Evolutionary conservation across 78 protist species (phyloP).

Genomic region (Chrysochromulina parva): DNA sequence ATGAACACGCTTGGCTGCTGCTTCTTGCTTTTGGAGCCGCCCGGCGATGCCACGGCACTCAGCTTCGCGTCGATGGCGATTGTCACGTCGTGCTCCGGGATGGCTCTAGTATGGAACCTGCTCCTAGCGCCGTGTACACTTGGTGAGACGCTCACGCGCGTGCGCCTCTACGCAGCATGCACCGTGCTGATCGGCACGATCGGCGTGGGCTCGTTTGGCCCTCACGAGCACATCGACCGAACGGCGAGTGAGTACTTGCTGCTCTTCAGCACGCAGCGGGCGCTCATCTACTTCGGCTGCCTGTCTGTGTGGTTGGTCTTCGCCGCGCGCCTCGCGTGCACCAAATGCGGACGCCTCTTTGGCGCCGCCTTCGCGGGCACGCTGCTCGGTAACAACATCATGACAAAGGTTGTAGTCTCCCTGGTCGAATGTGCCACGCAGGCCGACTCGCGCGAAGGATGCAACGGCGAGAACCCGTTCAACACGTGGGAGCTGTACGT

Average conservation of each 20-base stretch:
- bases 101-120: slow-evolving; percentile 1
- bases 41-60: neutral
- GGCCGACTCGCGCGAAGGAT: neutral
- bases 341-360: neutral
- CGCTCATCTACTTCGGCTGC: neutral
- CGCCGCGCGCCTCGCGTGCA: neutral
- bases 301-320: neutral
- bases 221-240: neutral
- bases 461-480: neutral
- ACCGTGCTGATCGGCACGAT: neutral
- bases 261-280: neutral
- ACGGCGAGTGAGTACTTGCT: neutral
- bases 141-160: neutral
- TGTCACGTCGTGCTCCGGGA: neutral
- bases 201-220: neutral
- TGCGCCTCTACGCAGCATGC: neutral
- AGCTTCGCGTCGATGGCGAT: neutral
- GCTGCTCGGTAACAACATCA: neutral
- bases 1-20: no score
- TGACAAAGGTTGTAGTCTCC: neutral
- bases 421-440: neutral
- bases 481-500: neutral
- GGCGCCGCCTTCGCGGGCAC: neutral
- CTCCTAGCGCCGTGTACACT: slow-evolving; percentile 1
- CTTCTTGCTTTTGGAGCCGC: no score